Evolutionary conservation across 78 protist genomes (phyloP), one percentile per base, ranked within the genome.

Genomic region (Chrysochromulina tobinii): DNA sequence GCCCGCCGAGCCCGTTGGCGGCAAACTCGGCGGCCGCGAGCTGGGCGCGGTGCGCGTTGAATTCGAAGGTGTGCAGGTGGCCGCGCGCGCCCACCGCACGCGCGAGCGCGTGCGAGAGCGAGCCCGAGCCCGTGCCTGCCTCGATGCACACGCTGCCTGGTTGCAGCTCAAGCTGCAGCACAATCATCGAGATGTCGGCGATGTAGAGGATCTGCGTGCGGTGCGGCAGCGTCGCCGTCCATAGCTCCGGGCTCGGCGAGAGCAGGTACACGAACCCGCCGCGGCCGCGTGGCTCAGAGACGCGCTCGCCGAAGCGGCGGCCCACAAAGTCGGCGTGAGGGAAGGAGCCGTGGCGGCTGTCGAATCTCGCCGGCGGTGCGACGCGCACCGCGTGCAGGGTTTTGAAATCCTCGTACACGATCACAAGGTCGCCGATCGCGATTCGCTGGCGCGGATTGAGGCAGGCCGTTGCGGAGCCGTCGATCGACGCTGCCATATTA

Each of bases 81-180:
- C 98, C 98, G 8, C 53, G 6, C 25, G 96, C 96, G 53, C 93
- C 94, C n/a, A 97, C 84, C 0, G 96, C 93, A 12, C 95, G 61
- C 5, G 96, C 94, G 20, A 97, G 69, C 3, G 96, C 87, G 50
- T 94, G 94, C n/a, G 97, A 92, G 20, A 97, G 75, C 3, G 95
- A 50, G 8, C 98, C 98, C 53, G 95, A 90, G 50, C 98, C 98
- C 4, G 98, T 97, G 27, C 98, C 98, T 3, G 96, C 86, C 77
- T 97, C 98, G 38, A 96, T 91, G 23, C 95, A 98, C 21, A 58
- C 55, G 3, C 59, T 12, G 0, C 98, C 98, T n/a, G 95, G 94
- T 21, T n/a, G n/a, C 18, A 97, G 25, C 11, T 91, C 92, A 25
- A 97, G 90, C 59, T 83, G 86, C n/a, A 81, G 57, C 12, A 64